phyloP scores from a whole-genome alignment of 108 stramenopile species.

The Mediolabrus comicus region DNA sequence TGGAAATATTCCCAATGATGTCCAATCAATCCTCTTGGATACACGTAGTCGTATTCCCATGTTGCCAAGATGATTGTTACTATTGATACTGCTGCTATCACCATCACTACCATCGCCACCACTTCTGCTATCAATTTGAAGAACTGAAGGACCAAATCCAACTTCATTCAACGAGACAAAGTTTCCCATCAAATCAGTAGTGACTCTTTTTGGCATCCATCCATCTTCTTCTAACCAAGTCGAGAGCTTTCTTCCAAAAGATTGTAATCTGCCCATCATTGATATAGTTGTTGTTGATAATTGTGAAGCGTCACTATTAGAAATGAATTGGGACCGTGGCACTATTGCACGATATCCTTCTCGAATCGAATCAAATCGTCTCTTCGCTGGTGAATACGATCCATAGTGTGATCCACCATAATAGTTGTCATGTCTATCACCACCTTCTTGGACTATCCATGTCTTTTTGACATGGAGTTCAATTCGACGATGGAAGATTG shows the following conservation, averaged over 20 bases:
- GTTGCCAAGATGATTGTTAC: neutral
- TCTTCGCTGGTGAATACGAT: conserved; percentile 3
- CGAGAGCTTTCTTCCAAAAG: conserved; percentile 3
- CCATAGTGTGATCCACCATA: conserved; percentile 6
- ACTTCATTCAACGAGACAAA: conserved; percentile 32
- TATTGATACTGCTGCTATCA: neutral
- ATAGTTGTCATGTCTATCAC: conserved; percentile 13
- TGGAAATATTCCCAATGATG: conserved; percentile 38
- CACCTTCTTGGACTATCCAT: conserved; percentile 20
- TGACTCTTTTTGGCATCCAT: conserved; percentile 34
- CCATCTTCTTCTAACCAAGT: conserved; percentile 47
- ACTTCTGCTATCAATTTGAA: neutral
- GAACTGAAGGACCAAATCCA: conserved; percentile 1
- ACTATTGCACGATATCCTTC: conserved; percentile 6
- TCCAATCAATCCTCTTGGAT: conserved; percentile 44
- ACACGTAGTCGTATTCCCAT: conserved; percentile 33
- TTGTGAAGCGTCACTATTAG: neutral
- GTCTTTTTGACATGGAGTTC: conserved; percentile 22
- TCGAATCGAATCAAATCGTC: conserved; percentile 19
- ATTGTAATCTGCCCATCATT: neutral
- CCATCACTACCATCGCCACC: neutral
- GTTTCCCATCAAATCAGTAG: conserved; percentile 32
- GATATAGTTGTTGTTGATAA: neutral
- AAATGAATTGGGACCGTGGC: conserved; percentile 12
- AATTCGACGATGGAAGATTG: conserved; percentile 32